Evolutionary conservation across 2,329 filamentous ascomycete genomes (phyloP).

Genomic region (Exophiala calicioides): DNA sequence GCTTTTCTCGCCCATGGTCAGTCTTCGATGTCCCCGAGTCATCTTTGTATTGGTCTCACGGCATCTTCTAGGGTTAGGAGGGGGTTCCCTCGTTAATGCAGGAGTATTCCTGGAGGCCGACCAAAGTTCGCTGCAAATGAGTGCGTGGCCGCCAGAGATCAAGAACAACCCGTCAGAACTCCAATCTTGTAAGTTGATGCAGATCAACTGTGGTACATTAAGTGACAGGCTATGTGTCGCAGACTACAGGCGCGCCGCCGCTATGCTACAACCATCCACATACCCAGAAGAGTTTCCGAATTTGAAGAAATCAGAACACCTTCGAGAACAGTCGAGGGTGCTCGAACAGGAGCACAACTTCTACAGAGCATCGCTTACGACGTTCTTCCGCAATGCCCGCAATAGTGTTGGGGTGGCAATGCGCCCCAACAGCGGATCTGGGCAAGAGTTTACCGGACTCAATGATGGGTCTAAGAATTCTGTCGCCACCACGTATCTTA

Average conservation of each 20-base stretch:
- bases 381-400: constrained; percentile 8
- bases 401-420: constrained; percentile 10
- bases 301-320: constrained; percentile 5
- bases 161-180: constrained; percentile 1
- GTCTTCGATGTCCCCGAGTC: background rate
- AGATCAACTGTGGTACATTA: background rate
- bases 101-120: constrained; percentile 37
- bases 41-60: background rate
- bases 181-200: constrained; percentile 7
- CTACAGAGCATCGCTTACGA: constrained; percentile 13
- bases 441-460: constrained; percentile 9
- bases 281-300: constrained; percentile 15
- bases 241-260: constrained; percentile 9
- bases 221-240: background rate
- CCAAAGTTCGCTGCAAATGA: constrained; percentile 4
- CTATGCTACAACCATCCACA: constrained; percentile 12
- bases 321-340: constrained; percentile 8
- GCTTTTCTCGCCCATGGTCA: constrained; percentile 34
- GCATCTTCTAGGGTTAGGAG: constrained; percentile 33
- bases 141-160: too few species aligned
- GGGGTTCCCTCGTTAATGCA: constrained; percentile 36
- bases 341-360: constrained; percentile 6
- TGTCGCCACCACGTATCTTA: constrained; percentile 7
- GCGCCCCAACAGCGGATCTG: background rate
- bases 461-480: constrained; percentile 11